Percentiles rank a stretch among this genome's conserved stretches.
phyloP scores from a whole-genome alignment of 2,329 filamentous ascomycete species.

The Phyllosticta citriasiana region DNA sequence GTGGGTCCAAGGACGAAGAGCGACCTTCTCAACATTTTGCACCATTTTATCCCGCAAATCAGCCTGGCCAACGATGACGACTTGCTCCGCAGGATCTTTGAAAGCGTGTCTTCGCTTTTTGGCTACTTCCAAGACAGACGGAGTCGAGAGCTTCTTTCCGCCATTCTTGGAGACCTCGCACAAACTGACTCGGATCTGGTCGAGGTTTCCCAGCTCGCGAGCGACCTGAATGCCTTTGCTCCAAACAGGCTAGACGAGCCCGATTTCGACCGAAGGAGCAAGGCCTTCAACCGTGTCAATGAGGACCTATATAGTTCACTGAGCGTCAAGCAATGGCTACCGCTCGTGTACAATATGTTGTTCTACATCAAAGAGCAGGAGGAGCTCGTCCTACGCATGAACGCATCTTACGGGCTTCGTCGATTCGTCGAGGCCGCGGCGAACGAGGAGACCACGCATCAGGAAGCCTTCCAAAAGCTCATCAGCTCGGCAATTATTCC shows the following conservation, averaged over 20 bases:
- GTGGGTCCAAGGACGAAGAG: constrained; percentile 79
- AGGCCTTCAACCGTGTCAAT: constrained; percentile 65
- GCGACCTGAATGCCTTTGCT: constrained; percentile 71
- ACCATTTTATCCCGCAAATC: constrained; percentile 65
- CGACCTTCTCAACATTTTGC: constrained; percentile 66
- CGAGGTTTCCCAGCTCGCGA: constrained; percentile 60
- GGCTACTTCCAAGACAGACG: constrained; percentile 78
- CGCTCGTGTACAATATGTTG: constrained; percentile 78
- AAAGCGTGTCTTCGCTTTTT: constrained; percentile 70
- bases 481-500: constrained; percentile 60
- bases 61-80: constrained; percentile 45
- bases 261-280: constrained; percentile 73
- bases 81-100: constrained; percentile 57
- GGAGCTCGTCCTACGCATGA: constrained; percentile 75
- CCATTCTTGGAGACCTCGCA: constrained; percentile 63
- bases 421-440: constrained; percentile 58
- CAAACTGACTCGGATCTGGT: constrained; percentile 50
- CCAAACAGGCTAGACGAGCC: constrained; percentile 67
- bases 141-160: constrained; percentile 64
- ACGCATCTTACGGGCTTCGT: constrained; percentile 71
- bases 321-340: constrained; percentile 69
- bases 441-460: constrained; percentile 37
- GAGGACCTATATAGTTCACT: constrained; percentile 50
- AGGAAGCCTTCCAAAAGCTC: constrained; percentile 46
- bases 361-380: constrained; percentile 80